Evolutionary conservation across 768 basidiomycete species (phyloP), one percentile per base, ranked within the genome.

Genomic region (Suillus discolor): DNA sequence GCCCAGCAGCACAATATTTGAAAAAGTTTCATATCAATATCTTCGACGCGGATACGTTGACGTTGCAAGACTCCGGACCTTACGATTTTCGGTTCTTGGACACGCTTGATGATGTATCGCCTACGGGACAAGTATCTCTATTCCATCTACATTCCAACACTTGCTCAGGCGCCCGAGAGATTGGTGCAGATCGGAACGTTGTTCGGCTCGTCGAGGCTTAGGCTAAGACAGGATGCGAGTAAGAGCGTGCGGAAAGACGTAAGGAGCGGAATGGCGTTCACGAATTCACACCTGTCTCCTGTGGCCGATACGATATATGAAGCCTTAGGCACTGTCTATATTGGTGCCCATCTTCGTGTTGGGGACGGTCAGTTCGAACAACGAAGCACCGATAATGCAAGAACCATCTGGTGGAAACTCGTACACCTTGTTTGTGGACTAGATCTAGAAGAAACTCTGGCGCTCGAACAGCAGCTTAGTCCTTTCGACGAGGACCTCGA

Each of bases 201-300:
- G 2, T 94, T 94, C 76, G 92, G 91, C 6, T 89, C 91, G 1
- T 87, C 87, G 2, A 84, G 93, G 11, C 77, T 94, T 2, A 81
- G 83, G 28, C 79, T 92, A 0, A 80, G 77, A 25, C 70, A 79
- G 36, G 68, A 71, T 11, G 70, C 71, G 16, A 83, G 86, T 68
- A 71, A 79, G 59, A 73, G 71, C 16, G 70, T 86, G 34, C 85
- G 87, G 2, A 72, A 78, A 7, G 69, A 75, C 20, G 79, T 90
- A 60, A 84, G 91, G 18, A 75, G 78, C 64, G 73, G 72, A 49
- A 92, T 94, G 90, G 76, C 80, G 9, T 84, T 89, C 71, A 70
- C 75, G 23, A 87, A 90, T 68, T 75, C 82, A 7, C 69, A 77
- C 13, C 78, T 93, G 28, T 73, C 78, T 25, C 63, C 66, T 8